Evolutionary conservation across 805 yeast genomes (phyloP).

Genomic region (Schwanniomyces occidentalis): DNA sequence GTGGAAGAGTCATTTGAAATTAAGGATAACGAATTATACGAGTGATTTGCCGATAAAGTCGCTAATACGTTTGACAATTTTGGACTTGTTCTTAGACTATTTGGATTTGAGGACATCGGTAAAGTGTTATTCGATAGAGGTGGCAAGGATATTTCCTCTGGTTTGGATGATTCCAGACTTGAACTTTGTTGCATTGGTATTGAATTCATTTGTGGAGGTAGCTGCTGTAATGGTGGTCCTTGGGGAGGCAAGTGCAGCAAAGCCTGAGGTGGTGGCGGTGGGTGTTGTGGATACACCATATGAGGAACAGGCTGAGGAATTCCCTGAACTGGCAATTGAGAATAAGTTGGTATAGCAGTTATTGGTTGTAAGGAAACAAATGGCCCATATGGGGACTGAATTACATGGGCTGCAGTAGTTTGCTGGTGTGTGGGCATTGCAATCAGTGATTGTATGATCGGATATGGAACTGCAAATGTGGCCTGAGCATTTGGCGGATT

Average conservation of each 20-base stretch:
- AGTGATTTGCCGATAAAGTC: conserved; percentile 1
- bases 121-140: background rate
- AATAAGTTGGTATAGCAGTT: conserved; percentile 6
- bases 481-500: conserved; percentile 5
- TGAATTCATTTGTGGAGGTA: conserved; percentile 1
- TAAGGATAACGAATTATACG: conserved; percentile 4
- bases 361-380: conserved; percentile 24
- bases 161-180: background rate
- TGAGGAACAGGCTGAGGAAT: conserved; percentile 9
- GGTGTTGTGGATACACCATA: conserved; percentile 3
- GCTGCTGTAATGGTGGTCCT: conserved; percentile 1
- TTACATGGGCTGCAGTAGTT: conserved; percentile 10
- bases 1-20: background rate
- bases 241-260: background rate
- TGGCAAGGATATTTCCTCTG: conserved; percentile 1
- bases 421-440: conserved; percentile 8
- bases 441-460: conserved; percentile 12
- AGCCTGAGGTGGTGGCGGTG: background rate
- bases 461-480: conserved; percentile 15
- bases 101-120: background rate
- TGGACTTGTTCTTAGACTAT: conserved; percentile 3
- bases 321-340: conserved; percentile 4
- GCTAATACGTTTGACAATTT: conserved; percentile 1
- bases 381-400: conserved; percentile 29
- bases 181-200: conserved; percentile 1